Percentiles rank a stretch among this genome's conserved stretches.
Evolutionary conservation across 176 grass and related monocot species (phyloP).

Genomic region (Pharus latifolius): DNA sequence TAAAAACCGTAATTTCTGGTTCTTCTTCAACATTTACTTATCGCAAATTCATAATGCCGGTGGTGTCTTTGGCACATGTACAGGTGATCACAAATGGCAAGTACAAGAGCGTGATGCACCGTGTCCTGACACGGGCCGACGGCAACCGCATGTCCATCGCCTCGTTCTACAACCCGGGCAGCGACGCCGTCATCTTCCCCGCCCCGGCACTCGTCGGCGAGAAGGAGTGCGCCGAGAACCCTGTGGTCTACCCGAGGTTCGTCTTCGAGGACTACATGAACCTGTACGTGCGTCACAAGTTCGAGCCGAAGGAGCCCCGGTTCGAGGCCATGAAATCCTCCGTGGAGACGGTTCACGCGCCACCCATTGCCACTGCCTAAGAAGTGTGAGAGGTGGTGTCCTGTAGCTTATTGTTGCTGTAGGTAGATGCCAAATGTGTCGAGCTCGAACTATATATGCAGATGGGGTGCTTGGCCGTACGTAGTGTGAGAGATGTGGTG

Average conservation of each 20-base stretch:
- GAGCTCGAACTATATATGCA: too few species aligned
- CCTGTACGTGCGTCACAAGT: conserved; percentile 68
- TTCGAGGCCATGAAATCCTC: conserved; percentile 76
- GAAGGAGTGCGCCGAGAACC: not conserved
- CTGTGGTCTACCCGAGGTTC: conserved; percentile 54
- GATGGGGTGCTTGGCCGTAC: too few species aligned
- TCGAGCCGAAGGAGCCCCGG: conserved; percentile 83
- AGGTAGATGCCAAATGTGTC: too few species aligned
- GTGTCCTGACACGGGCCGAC: conserved; percentile 59
- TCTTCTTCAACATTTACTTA: too few species aligned
- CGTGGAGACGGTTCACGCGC: conserved; percentile 1
- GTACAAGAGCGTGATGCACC: conserved; percentile 92
- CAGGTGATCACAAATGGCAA: conserved; percentile 92
- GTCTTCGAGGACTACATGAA: conserved; percentile 98
- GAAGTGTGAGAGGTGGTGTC: not conserved
- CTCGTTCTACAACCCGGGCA: conserved; percentile 89
- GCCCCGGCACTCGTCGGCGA: conserved; percentile 29
- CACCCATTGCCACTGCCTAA: conserved; percentile 29
- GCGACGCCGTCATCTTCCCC: conserved; percentile 84
- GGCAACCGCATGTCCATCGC: conserved; percentile 99
- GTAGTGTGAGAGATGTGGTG: not conserved
- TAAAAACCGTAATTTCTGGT: too few species aligned
- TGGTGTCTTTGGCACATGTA: too few species aligned
- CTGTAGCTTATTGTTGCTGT: too few species aligned
- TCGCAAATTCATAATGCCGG: too few species aligned